Evolutionary conservation across 305 asterid species (phyloP), one percentile per base, ranked within the genome.

Genomic region (Fraxinus dipetala): DNA sequence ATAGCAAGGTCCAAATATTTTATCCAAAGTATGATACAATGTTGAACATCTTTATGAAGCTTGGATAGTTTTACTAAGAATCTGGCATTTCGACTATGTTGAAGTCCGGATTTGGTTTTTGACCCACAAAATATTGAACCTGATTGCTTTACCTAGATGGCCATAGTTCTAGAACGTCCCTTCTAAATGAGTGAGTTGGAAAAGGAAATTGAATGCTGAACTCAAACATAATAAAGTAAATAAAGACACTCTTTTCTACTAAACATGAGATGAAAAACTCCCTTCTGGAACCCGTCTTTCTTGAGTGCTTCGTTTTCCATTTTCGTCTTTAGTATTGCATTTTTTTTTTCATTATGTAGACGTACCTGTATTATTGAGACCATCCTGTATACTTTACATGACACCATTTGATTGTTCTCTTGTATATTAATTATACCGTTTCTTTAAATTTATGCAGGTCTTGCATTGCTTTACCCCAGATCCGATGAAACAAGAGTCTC

Each of bases 401-500:
- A 77, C 45, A 77, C 74, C 72, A 48, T 74, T 76, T 35, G 35
- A 32, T 80, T 80, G 30, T 65, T 80, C 73, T 31, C 79, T 79
- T 82, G 79, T 82, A 69, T 14, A 83, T 74, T 70, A 45, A 80
- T 75, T 38, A 22, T 69, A 72, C 51, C 1, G 31, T 73, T 36
- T 76, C 48, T 79, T 81, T 72, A 75, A 35, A 83, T 81, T 70
- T 76, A 78, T 85, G 83, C 98, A 96, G 99, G 95, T 93, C 81
- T 65, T 88, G 86, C 85, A 87, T 77, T 88, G 90, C 92, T 85
- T 94, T 78, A 86, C 83, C 35, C 93, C 98, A 85, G 98, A 96
- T 85, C 97, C 97, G 22, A 45, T 91, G 95, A 94, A 92, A 86
- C 98, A 94, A 88, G 98, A 96, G 85, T 87, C 92, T 81, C 91